Evolutionary conservation across 257 asterid genomes (phyloP), one percentile per base, ranked within the genome.

Genomic region (Voacanga thouarsii): DNA sequence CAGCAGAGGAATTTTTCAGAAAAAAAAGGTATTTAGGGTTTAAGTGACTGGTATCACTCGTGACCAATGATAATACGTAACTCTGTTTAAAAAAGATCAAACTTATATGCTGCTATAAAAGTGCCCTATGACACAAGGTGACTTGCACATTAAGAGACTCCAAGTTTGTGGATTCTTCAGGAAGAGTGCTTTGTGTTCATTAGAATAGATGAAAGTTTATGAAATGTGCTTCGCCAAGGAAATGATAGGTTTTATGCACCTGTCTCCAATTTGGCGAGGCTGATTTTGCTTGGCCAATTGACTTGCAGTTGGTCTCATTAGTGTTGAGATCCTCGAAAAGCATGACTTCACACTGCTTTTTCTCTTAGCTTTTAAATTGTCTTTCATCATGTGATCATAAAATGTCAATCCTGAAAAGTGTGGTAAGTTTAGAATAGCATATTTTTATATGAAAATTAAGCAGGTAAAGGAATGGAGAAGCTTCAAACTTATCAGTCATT

Each of bases 281-380:
- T 82, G 84, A 81, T 86, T 92, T 85, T 93, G 97, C 92, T 89
- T 96, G 82, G 99, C 99, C 85, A 96, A 86, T 81, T 92, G 96
- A 85, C 99, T 93, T 53, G 84, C 96, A 41, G 99, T 96, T 75
- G 99, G 99, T 83, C 90, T 96, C 99, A 96, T 90, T 50, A 96
- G 92, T 56, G 99, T 96, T 72, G 99, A 96, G 67, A 83, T 81
- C 89, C 94, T 93, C 30, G 93, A 87, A 67, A 73, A 80, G 44
- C 83, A 78, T 63, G 92, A 87, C 85, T 93, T 93, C 80, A 44
- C 77, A 7, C 86, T 51, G 63, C 51, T 78, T 83, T 87, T 90
- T 45, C 82, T 75, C 85, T 85, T 92, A 81, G 79, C 79, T 71
- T 82, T 85, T 68, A 87, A 75, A 79, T 74, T 76, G 80, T 80